Evolutionary conservation across 164 flowering plant genomes (phyloP).

Genomic region (Stephania japonica): DNA sequence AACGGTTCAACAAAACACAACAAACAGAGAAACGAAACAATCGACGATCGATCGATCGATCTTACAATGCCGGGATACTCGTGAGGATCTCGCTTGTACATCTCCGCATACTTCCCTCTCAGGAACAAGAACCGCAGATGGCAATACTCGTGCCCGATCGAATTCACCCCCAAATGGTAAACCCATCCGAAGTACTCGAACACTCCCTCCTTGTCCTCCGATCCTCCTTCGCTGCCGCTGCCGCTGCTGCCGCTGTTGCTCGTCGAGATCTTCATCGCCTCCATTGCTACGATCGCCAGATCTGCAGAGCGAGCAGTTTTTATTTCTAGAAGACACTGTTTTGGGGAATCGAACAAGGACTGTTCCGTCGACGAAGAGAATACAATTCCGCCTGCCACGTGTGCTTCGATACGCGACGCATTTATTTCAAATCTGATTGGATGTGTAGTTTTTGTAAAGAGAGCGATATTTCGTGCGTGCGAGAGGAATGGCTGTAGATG

Average conservation of each 20-base stretch:
- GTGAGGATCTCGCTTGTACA: constrained; percentile 87
- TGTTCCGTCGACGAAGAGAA: too few species aligned
- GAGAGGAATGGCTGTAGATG: too few species aligned
- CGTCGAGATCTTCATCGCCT: constrained; percentile 2
- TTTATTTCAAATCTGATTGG: too few species aligned
- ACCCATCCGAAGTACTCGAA: constrained; percentile 81
- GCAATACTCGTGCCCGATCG: constrained; percentile 79
- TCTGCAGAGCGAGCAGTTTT: too few species aligned
- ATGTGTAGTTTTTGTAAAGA: too few species aligned
- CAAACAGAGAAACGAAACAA: neutral
- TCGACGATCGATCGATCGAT: neutral
- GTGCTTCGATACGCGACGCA: too few species aligned
- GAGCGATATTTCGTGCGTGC: too few species aligned
- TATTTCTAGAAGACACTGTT: too few species aligned
- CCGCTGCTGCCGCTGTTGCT: constrained; percentile 5
- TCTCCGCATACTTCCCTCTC: constrained; percentile 59
- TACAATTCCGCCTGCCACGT: too few species aligned
- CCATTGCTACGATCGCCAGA: neutral
- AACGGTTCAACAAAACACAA: neutral
- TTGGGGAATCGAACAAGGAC: too few species aligned
- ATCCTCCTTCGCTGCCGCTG: constrained; percentile 17
- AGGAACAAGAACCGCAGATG: constrained; percentile 65
- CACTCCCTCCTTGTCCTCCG: constrained; percentile 15
- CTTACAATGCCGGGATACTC: constrained; percentile 73
- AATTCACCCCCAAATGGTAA: constrained; percentile 68